Base-by-base conservation (phyloP, 306 rosid genomes). In the Ziziphus jujuba region DNA sequence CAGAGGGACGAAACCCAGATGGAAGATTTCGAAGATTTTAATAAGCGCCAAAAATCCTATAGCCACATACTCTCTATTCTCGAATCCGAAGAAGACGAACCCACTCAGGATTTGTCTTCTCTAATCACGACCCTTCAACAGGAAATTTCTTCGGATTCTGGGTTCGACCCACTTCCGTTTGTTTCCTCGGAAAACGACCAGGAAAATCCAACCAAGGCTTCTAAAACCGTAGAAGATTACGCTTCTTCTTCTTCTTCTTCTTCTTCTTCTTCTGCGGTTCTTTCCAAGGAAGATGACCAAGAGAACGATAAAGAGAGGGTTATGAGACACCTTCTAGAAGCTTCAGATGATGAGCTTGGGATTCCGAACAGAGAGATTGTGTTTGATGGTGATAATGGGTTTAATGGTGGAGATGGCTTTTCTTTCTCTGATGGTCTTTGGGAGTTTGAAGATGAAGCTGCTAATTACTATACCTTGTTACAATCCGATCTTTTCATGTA, bases 261-360 rank as follows among this genome's bases (percentile, higher is more conserved):
- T 9, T 31, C 71, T 0, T 45, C 82, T 17, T 75, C 75, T 1
- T 14, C 75, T 13, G n/a, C 23, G 0, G 15, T 17, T 0, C 49
- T 49, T 11, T 61, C 56, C 50, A 79, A 81, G 40, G 85, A 49
- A 21, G 87, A 73, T 13, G 84, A 80, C 6, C 83, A 77, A n/a
- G 85, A 65, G 12, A 77, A 68, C 9, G 95, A 91, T 1, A 77
- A 75, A 20, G 91, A 76, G 48, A 86, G 68, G 49, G 91, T 85
- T 0, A 87, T 89, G 87, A 84, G 90, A 49, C 96, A 79, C 43
- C 95, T 92, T 47, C 85, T 89, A 0, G 87, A 92, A 66, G 98
- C 98, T 57, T 89, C 98, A 0, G 98, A 92, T 56, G 98, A 89
- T 55, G 96, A 92, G 73, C 92, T 92, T 20, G 98, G 98, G 75